These are phyloP conservation scores for Aspergillus coremiiformis DNA, from an alignment of 495 filamentous ascomycete genomes.

Conservation along the genomic window DNA sequence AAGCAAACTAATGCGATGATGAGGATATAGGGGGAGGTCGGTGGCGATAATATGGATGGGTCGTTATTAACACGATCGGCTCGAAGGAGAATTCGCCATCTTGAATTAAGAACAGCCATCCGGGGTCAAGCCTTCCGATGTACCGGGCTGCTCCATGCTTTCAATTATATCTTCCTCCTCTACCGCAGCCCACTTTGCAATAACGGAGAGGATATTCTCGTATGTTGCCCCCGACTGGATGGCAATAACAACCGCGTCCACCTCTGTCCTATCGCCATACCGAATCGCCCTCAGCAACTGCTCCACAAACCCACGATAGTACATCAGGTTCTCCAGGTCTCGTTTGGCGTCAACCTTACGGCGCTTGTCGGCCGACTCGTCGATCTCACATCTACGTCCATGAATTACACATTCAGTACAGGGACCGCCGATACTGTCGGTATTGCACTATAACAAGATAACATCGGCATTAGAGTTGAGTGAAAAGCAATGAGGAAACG, in stretches of 20 bases:
- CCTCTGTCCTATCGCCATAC: constrained; percentile 7
- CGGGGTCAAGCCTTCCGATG: not conserved
- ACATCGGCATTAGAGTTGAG: not conserved
- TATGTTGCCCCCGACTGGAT: constrained; percentile 22
- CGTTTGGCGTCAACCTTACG: constrained; percentile 31
- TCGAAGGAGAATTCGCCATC: not conserved
- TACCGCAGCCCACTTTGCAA: not conserved
- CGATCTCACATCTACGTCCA: constrained; percentile 30
- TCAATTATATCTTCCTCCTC: not conserved
- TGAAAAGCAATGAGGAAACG: not conserved
- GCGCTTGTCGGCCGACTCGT: constrained; percentile 34
- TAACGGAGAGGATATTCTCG: constrained; percentile 13
- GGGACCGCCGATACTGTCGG: constrained; percentile 19
- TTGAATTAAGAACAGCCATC: constrained; percentile 1
- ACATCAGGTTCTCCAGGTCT: constrained; percentile 26
- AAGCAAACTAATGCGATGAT: not conserved
- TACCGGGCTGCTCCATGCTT: not conserved
- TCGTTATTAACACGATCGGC: not conserved
- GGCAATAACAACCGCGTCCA: constrained; percentile 20
- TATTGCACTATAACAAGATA: constrained; percentile 17
- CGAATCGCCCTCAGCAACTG: constrained; percentile 25
- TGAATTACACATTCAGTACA: constrained; percentile 35
- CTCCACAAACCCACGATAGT: constrained; percentile 24
- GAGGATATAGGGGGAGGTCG: not conserved
- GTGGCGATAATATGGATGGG: too few species aligned